These are phyloP conservation scores for Rhizomucor pusillus DNA, from an alignment of 371 early-diverging fungal species.

Conservation along the genomic window DNA sequence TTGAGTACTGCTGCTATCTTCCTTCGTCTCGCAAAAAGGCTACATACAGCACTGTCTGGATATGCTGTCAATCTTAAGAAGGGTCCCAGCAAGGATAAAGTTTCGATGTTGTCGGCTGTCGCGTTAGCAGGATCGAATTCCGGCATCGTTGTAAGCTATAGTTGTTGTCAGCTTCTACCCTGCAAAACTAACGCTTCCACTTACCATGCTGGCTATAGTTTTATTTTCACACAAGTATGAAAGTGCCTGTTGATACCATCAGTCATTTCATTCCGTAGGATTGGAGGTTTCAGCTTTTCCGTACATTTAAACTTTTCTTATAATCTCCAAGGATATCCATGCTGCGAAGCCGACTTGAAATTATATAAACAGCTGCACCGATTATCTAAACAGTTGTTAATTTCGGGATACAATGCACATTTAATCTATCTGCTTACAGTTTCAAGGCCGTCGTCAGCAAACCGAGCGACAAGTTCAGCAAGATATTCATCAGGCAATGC, in stretches of 20 bases:
- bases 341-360: slow-evolving; percentile 38
- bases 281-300: not conserved
- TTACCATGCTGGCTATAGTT: slow-evolving; percentile 55
- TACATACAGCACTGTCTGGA: slow-evolving; percentile 50
- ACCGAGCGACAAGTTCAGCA: slow-evolving; percentile 46
- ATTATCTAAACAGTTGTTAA: slow-evolving; percentile 35
- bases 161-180: no score
- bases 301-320: slow-evolving; percentile 50
- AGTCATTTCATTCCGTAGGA: not conserved
- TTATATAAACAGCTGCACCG: slow-evolving; percentile 45
- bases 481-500: slow-evolving; percentile 57
- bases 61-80: slow-evolving; percentile 65
- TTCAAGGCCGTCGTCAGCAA: slow-evolving; percentile 61
- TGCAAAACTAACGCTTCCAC: no score
- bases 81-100: slow-evolving; percentile 72
- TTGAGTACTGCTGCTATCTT: not conserved
- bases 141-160: slow-evolving; percentile 46
- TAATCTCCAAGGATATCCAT: slow-evolving; percentile 59
- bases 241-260: slow-evolving; percentile 29
- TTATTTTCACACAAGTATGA: slow-evolving; percentile 48
- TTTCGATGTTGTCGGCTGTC: slow-evolving; percentile 61
- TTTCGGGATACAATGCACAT: not conserved
- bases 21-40: not conserved
- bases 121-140: slow-evolving; percentile 62
- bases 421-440: slow-evolving; percentile 28